Conservation (phyloP, 192 early-diverging fungal species). For the Anaeromyces robustus region DNA sequence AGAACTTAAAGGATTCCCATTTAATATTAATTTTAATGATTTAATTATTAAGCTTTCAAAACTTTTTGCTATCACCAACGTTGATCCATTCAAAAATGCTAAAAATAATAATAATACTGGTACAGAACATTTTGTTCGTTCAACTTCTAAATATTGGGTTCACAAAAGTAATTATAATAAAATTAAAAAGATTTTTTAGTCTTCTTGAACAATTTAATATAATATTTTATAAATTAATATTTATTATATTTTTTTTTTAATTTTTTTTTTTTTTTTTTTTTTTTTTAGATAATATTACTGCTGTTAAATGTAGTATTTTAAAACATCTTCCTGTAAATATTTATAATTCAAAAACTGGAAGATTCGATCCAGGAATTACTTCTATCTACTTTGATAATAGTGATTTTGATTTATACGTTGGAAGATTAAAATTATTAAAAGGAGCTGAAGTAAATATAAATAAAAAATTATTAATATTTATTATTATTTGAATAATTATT, state of each 20-base stretch:
- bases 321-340: constrained; percentile 82
- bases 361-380: constrained; percentile 68
- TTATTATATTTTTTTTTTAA: too few relatives aligned
- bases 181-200: too few relatives aligned
- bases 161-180: neutral
- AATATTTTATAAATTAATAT: too few relatives aligned
- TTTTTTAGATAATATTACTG: constrained; percentile 67
- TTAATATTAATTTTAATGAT: constrained; percentile 63
- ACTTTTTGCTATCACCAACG: constrained; percentile 9
- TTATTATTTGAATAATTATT: too few relatives aligned
- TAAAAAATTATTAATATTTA: neutral
- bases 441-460: constrained; percentile 56
- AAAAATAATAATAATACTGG: neutral
- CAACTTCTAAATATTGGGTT: neutral
- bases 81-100: neutral
- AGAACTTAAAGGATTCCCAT: constrained; percentile 65
- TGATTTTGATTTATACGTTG: constrained; percentile 71
- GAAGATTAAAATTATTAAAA: constrained; percentile 68
- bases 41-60: constrained; percentile 72
- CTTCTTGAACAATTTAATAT: too few relatives aligned
- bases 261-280: neutral
- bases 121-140: neutral
- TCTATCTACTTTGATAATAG: constrained; percentile 90
- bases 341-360: constrained; percentile 57
- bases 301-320: constrained; percentile 79